phyloP scores from a whole-genome alignment of 2,329 filamentous ascomycete genomes.

The Pseudogymnoascus sp. region DNA sequence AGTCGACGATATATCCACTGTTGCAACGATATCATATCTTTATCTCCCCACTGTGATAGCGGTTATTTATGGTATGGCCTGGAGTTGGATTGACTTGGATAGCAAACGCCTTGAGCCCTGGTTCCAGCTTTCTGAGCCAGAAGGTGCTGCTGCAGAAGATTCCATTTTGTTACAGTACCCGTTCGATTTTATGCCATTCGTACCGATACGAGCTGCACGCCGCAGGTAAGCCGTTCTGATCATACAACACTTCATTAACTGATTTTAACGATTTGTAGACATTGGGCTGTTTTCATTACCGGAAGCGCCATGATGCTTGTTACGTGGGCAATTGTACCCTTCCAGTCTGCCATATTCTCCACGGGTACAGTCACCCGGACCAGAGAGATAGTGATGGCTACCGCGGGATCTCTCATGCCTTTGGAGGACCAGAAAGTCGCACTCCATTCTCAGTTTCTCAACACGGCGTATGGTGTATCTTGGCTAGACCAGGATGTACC shows the following conservation, averaged over 20 bases:
- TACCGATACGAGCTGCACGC: slow-evolving; percentile 34
- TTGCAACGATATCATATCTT: slow-evolving; percentile 33
- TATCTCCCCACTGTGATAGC: slow-evolving; percentile 47
- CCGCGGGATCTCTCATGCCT: slow-evolving; percentile 23
- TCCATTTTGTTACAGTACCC: slow-evolving; percentile 48
- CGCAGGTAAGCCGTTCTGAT: slow-evolving; percentile 21
- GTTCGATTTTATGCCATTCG: slow-evolving; percentile 36
- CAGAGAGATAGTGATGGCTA: neutral
- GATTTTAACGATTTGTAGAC: slow-evolving; percentile 26
- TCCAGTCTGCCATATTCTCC: slow-evolving; percentile 47
- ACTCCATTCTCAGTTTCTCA: slow-evolving; percentile 32
- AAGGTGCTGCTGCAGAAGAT: slow-evolving; percentile 35
- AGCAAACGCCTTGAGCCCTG: slow-evolving; percentile 51
- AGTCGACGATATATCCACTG: slow-evolving; percentile 28
- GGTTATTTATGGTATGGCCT: slow-evolving; percentile 46
- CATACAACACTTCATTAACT: neutral
- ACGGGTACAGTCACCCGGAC: slow-evolving; percentile 25
- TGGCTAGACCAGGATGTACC: slow-evolving; percentile 39
- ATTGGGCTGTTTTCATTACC: slow-evolving; percentile 44
- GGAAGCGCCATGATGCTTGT: slow-evolving; percentile 41
- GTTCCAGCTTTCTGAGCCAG: slow-evolving; percentile 42
- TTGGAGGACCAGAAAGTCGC: slow-evolving; percentile 22
- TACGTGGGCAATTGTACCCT: slow-evolving; percentile 46
- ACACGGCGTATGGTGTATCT: slow-evolving; percentile 37
- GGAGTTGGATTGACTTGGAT: slow-evolving; percentile 53